phyloP scores from a whole-genome alignment of 2,329 filamentous ascomycete species.

The Beauveria bassiana region DNA sequence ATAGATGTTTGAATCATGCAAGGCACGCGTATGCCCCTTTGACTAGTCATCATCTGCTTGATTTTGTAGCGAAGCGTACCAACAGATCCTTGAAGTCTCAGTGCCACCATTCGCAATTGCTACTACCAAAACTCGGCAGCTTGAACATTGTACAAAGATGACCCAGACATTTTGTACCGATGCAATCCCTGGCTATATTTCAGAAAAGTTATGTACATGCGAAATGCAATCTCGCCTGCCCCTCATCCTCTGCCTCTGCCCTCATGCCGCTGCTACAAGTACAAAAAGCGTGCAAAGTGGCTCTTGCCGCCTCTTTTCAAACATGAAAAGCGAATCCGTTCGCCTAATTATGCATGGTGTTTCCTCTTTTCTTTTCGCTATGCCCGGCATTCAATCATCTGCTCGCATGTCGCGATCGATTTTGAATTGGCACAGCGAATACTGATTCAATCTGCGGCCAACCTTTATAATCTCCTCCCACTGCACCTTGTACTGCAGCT shows the following conservation, averaged over 20 bases:
- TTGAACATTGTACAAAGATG: no score
- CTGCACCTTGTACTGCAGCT: slow-evolving; percentile 54
- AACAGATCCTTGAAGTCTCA: no score
- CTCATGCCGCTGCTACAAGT: neutral
- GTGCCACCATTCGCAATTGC: no score
- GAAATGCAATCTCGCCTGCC: neutral
- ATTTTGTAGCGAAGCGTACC: no score
- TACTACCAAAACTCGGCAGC: no score
- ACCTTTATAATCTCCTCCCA: slow-evolving; percentile 60
- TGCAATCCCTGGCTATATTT: no score
- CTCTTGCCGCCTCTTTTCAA: neutral
- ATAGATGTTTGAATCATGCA: no score
- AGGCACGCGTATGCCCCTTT: no score
- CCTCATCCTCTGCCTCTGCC: neutral
- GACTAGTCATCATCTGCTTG: no score
- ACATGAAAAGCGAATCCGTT: neutral
- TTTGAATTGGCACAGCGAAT: slow-evolving; percentile 42
- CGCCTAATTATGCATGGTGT: neutral
- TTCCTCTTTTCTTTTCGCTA: no score
- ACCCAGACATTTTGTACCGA: no score
- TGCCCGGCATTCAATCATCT: neutral
- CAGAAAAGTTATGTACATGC: neutral
- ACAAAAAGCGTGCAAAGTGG: neutral
- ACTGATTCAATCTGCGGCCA: slow-evolving; percentile 36
- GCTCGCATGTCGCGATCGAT: slow-evolving; percentile 40